Base-by-base conservation (phyloP, 768 basidiomycete genomes). In the Xerocomellus dryophilus region DNA sequence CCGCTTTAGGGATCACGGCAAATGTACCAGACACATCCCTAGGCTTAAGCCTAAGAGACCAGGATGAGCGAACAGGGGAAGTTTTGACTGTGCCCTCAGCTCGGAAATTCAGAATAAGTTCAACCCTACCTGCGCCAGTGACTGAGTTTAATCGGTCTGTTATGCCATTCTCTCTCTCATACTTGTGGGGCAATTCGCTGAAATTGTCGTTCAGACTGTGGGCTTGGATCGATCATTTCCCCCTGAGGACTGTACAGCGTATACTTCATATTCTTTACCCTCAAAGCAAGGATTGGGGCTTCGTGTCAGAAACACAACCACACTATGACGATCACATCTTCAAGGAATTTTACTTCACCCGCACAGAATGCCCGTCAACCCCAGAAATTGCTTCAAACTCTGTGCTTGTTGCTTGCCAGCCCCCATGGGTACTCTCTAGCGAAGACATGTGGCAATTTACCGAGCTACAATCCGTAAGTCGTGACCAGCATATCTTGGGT, bases 361-460 rank as follows among this genome's bases (percentile, higher is more conserved):
- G 63, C 10, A 56, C 50, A 20, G 53, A 56, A 3, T 51, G 55
- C 20, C 46, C 61, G 5, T 53, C 62, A 3, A 68, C 65, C 11
- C 58, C 67, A 34, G 60, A 62, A 27, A 66, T 69, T 29, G 63
- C 64, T 41, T 68, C 56, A 27, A 67, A 66, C 31, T 73, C 76
- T 41, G 69, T 84, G 18, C 65, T 82, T 4, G 65, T 85, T 39
- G 82, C 77, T n/a, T 80, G 80, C 57, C 83, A 84, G 62, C 80
- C 83, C 3, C 81, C 82, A 7, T 84, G 80, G 78, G 71, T 83
- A 21, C 74, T 85, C 39, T 79, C 79, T 11, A 61, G 65, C n/a
- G 73, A 76, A 56, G 81, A 83, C 61, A 71, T 85, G 56, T 70
- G 74, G 60, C 77, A 80, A 60, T 83, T 85, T 61, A 68, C 76